These are phyloP conservation scores for Calonectria fujianensis DNA, from an alignment of 2,329 filamentous ascomycete genomes.

Conservation along the genomic window DNA sequence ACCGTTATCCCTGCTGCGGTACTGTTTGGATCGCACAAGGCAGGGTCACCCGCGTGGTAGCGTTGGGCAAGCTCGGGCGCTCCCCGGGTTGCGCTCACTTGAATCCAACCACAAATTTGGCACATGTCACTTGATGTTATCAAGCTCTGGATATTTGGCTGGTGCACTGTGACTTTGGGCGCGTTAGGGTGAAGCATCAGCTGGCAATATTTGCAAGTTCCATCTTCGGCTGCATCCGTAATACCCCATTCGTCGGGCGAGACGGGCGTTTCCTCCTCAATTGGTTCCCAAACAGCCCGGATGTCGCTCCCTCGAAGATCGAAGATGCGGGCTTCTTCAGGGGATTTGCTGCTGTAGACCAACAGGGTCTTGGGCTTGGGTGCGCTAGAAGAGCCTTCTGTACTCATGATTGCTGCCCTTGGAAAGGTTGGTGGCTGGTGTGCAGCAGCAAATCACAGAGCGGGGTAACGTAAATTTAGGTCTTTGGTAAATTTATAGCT, in stretches of 20 bases:
- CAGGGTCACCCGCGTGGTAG: conserved; percentile 11
- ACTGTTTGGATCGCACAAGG: conserved; percentile 13
- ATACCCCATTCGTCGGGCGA: conserved; percentile 26
- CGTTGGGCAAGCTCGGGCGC: neutral
- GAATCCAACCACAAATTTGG: conserved; percentile 1
- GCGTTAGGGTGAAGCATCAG: conserved; percentile 23
- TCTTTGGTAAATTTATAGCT: too few species aligned
- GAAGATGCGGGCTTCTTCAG: conserved; percentile 16
- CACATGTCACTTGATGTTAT: conserved; percentile 17
- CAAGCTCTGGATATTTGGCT: conserved; percentile 22
- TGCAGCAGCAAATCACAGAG: too few species aligned
- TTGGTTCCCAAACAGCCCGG: neutral
- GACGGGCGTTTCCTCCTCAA: neutral
- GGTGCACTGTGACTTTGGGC: conserved; percentile 9
- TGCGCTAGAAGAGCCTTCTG: neutral
- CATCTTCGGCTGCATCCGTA: conserved; percentile 1
- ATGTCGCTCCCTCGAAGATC: conserved; percentile 21
- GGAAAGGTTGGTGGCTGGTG: too few species aligned
- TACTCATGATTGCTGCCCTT: neutral
- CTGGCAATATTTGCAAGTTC: conserved; percentile 28
- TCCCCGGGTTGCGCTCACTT: conserved; percentile 17
- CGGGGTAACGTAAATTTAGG: too few species aligned
- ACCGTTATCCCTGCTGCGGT: conserved; percentile 7
- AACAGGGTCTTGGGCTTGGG: conserved; percentile 1
- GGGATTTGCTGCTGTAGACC: conserved; percentile 8